These are phyloP conservation scores for Colletotrichum lindemuthianum DNA, from an alignment of 2,329 filamentous ascomycete species.

Conservation along the genomic window DNA sequence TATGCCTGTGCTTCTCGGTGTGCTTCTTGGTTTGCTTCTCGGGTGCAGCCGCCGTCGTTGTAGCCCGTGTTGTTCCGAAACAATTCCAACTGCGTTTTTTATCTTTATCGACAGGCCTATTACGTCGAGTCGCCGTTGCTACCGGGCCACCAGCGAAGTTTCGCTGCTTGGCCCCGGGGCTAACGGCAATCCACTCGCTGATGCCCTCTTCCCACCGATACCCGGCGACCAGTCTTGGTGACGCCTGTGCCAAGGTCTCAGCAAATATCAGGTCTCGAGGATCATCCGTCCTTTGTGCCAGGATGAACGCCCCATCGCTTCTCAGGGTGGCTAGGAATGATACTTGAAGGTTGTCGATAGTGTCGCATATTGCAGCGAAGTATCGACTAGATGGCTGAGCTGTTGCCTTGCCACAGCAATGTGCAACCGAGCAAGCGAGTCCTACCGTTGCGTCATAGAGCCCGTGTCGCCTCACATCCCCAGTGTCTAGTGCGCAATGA, in stretches of 20 bases:
- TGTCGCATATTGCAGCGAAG: constrained; percentile 52
- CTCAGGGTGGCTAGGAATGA: constrained; percentile 50
- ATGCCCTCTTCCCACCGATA: constrained; percentile 54
- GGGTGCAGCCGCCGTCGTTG: too few relatives aligned
- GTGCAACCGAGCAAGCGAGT: constrained; percentile 57
- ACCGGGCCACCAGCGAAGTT: not conserved
- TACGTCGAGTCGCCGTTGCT: too few relatives aligned
- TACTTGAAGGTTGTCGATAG: constrained; percentile 48
- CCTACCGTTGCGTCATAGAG: constrained; percentile 47
- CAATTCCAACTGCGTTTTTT: too few relatives aligned
- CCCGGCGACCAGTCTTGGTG: constrained; percentile 40
- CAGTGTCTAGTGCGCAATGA: not conserved
- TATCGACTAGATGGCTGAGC: constrained; percentile 50
- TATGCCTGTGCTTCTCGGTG: too few relatives aligned
- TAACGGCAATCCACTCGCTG: constrained; percentile 49
- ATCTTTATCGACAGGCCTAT: too few relatives aligned
- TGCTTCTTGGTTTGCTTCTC: too few relatives aligned
- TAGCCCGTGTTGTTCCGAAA: too few relatives aligned
- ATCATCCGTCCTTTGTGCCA: constrained; percentile 63
- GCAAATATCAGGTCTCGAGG: constrained; percentile 64
- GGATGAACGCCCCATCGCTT: constrained; percentile 59
- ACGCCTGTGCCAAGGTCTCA: constrained; percentile 46
- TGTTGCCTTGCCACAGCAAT: constrained; percentile 56
- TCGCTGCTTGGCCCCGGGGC: constrained; percentile 13
- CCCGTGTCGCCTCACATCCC: constrained; percentile 17